Evolutionary conservation across 2,329 filamentous ascomycete genomes (phyloP).

Genomic region (Botrytis deweyae): DNA sequence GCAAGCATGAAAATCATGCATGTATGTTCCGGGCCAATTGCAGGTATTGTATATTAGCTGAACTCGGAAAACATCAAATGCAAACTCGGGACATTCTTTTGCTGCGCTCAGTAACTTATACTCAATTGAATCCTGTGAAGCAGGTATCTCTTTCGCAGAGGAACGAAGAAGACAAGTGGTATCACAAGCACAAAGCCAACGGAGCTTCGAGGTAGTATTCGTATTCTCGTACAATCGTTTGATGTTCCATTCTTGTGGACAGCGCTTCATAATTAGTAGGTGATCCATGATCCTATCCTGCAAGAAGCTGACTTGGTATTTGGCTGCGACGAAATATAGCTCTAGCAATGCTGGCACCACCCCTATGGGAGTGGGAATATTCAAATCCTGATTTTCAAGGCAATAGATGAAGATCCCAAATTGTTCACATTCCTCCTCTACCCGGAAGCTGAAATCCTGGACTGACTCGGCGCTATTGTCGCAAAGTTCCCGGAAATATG

Average conservation of each 20-base stretch:
- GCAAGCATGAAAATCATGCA: background rate
- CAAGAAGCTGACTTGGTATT: background rate
- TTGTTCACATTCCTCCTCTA: background rate
- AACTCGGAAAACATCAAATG: background rate
- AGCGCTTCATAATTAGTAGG: background rate
- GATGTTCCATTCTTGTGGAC: background rate
- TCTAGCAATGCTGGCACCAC: background rate
- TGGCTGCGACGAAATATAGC: background rate
- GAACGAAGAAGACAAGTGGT: background rate
- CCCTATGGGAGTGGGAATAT: background rate
- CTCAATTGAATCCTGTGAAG: background rate
- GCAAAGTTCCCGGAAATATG: background rate
- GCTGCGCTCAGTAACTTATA: background rate
- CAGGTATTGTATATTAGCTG: background rate
- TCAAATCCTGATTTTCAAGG: background rate
- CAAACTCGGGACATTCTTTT: background rate
- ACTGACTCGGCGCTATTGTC: background rate
- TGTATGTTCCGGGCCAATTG: background rate
- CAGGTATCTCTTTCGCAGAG: background rate
- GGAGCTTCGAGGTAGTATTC: background rate
- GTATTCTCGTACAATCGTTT: background rate
- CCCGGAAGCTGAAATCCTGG: background rate
- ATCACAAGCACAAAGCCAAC: background rate
- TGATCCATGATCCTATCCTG: background rate
- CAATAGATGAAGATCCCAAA: slow-evolving; percentile 1